These are phyloP conservation scores for Fusarium sp. DNA, from an alignment of 2,329 filamentous ascomycete genomes.

Conservation along the genomic window DNA sequence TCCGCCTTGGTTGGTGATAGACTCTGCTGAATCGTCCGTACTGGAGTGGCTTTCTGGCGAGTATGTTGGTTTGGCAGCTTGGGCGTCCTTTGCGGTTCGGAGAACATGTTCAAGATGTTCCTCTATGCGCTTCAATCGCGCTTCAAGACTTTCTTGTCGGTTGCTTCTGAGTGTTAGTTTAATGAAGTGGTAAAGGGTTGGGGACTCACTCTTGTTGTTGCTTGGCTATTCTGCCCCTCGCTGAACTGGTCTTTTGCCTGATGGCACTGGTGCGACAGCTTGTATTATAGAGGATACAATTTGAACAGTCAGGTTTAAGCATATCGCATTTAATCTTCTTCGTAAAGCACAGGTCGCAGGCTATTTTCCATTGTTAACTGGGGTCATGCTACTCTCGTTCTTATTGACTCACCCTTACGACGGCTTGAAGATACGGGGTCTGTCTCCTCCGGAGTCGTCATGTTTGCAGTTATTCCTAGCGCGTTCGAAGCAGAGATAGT, in stretches of 20 bases:
- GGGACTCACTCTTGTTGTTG: constrained; percentile 28
- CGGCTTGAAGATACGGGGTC: constrained; percentile 35
- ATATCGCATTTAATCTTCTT: constrained; percentile 62
- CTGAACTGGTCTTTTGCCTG: constrained; percentile 41
- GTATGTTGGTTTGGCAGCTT: neutral
- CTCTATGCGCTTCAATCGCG: constrained; percentile 48
- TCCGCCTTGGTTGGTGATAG: neutral
- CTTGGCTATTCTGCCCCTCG: constrained; percentile 26
- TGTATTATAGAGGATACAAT: constrained; percentile 56
- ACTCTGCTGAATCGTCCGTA: constrained; percentile 4
- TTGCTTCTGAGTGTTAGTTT: constrained; percentile 4
- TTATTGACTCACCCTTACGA: constrained; percentile 36
- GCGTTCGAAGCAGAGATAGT: neutral
- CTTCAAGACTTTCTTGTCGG: constrained; percentile 33
- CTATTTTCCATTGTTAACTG: constrained; percentile 35
- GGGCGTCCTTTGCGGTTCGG: constrained; percentile 34
- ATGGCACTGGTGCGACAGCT: constrained; percentile 49
- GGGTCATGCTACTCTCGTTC: rapidly evolving
- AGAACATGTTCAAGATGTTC: constrained; percentile 49
- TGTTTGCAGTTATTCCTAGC: neutral
- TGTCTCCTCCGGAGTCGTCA: constrained; percentile 22
- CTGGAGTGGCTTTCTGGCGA: constrained; percentile 25
- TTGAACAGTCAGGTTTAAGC: constrained; percentile 57
- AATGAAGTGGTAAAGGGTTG: neutral
- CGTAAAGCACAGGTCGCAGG: constrained; percentile 57